Percentiles rank a stretch among this genome's conserved stretches.
phyloP scores from a whole-genome alignment of 108 stramenopile genomes.

The Chaetoceros tenuissimus region DNA sequence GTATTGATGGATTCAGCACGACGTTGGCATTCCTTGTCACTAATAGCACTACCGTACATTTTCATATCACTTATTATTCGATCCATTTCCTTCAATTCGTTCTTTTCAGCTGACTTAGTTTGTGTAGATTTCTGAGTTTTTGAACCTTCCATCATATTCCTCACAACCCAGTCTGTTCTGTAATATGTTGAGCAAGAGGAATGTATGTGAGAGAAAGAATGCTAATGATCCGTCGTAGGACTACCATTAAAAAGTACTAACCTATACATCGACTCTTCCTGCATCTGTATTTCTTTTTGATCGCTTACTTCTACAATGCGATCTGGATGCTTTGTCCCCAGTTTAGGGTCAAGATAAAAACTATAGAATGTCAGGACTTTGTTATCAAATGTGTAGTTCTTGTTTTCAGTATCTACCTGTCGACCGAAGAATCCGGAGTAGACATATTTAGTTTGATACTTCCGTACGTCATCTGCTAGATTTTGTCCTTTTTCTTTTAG shows the following conservation, averaged over 20 bases:
- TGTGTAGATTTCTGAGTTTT: neutral
- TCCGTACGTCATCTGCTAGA: conserved; percentile 4
- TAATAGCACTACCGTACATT: neutral
- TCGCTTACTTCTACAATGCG: conserved; percentile 20
- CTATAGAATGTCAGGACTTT: conserved; percentile 27
- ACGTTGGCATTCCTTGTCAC: conserved; percentile 1
- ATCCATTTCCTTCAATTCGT: conserved; percentile 5
- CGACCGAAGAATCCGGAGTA: conserved; percentile 4
- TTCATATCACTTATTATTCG: conserved; percentile 8
- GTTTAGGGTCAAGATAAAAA: conserved; percentile 25
- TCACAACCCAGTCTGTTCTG: neutral
- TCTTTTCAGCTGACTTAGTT: neutral
- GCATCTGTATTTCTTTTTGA: too few relatives aligned
- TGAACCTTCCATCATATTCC: neutral
- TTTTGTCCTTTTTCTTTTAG: neutral
- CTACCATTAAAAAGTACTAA: too few relatives aligned
- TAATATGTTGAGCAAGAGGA: conserved; percentile 1
- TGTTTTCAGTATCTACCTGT: conserved; percentile 14
- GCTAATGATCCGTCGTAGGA: too few relatives aligned
- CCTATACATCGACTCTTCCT: too few relatives aligned
- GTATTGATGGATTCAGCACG: conserved; percentile 4
- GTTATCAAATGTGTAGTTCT: conserved; percentile 26
- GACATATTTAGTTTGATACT: conserved; percentile 16
- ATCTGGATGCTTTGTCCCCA: conserved; percentile 11
- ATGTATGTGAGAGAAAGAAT: too few relatives aligned